phyloP scores from a whole-genome alignment of 371 early-diverging fungal genomes.

The Choanephora cucurbitarum region DNA sequence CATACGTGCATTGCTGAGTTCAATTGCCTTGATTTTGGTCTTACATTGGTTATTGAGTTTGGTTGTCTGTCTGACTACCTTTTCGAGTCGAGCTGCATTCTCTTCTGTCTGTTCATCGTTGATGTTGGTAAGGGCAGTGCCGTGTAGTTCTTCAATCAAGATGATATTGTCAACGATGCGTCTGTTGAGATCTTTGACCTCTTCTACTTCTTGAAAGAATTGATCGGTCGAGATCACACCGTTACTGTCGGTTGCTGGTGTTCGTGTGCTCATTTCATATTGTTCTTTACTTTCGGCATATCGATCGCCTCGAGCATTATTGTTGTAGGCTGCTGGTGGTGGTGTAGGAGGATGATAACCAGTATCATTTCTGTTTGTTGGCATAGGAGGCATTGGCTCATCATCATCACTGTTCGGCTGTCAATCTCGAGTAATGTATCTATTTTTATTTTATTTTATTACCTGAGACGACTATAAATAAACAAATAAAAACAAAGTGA shows the following conservation, averaged over 20 bases:
- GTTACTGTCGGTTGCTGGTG: conserved; percentile 4
- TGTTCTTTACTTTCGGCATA: conserved; percentile 43
- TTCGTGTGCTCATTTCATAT: conserved; percentile 46
- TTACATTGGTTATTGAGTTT: conserved; percentile 64
- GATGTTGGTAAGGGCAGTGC: conserved; percentile 67
- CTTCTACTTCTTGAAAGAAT: conserved; percentile 58
- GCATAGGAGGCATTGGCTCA: conserved; percentile 45
- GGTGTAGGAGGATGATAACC: conserved; percentile 44
- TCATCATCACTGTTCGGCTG: conserved; percentile 36
- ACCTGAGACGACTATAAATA: conserved; percentile 42
- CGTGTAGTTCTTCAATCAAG: conserved; percentile 70
- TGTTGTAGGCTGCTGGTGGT: conserved; percentile 42
- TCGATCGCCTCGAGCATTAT: conserved; percentile 31
- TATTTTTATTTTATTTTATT: conserved; percentile 12
- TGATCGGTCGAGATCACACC: conserved; percentile 44
- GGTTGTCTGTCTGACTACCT: conserved; percentile 65
- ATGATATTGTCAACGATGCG: conserved; percentile 64
- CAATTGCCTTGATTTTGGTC: conserved; percentile 66
- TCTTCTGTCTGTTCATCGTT: conserved; percentile 68
- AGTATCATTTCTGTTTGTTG: conserved; percentile 29
- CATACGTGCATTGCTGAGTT: conserved; percentile 53
- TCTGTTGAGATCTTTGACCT: conserved; percentile 68
- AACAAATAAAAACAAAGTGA: background rate
- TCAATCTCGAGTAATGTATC: background rate
- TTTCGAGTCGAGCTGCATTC: conserved; percentile 67